Base-by-base conservation (phyloP, 805 yeast genomes). In the Candida krabiensis region DNA sequence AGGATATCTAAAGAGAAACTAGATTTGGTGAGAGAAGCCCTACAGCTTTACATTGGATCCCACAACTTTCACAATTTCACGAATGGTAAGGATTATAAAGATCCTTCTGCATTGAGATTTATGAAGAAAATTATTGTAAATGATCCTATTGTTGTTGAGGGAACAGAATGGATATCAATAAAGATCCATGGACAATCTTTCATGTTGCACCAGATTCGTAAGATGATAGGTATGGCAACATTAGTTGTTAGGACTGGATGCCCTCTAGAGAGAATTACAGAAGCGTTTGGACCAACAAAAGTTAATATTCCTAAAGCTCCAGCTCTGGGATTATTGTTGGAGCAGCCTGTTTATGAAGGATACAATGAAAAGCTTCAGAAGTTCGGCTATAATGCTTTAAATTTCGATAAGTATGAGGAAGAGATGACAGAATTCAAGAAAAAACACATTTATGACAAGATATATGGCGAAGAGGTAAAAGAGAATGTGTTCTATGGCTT, bases 151-250 rank as follows among this genome's bases (percentile, higher is more conserved):
- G 83, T 88, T 35, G 90, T 91, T 49, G 86, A 90, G 56, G 89
- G 86, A 32, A 89, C 96, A 5, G 98, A 93, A 59, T 93, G 99
- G 99, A 75, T 87, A 2, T 86, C 96, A 2, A 83, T 93, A 55
- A 90, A 91, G 67, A 87, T 93, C 49, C 99, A 93, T 61, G 99
- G 99, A 6, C 99, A 93, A 66, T 87, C 96, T 3, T 93, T 93
- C 64, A 93, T 93, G 98, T 73, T 93, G 47, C 98, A 91, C 66
- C 99, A 91, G 71, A 93, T 93, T 57, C 80, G 99, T 60, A 93
- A 93, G 60, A 93, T 93, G 98, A 87, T 93, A 43, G 91, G 96
- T 16, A 83, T 91, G 95, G 96, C 95, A 1, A 78, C 90, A 0
- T 70, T 91, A 40, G 79, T 86, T 13, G 80, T 91, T 16, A 76